Conservation (phyloP, 116 monocot genomes). For the Cymodocea nodosa region DNA sequence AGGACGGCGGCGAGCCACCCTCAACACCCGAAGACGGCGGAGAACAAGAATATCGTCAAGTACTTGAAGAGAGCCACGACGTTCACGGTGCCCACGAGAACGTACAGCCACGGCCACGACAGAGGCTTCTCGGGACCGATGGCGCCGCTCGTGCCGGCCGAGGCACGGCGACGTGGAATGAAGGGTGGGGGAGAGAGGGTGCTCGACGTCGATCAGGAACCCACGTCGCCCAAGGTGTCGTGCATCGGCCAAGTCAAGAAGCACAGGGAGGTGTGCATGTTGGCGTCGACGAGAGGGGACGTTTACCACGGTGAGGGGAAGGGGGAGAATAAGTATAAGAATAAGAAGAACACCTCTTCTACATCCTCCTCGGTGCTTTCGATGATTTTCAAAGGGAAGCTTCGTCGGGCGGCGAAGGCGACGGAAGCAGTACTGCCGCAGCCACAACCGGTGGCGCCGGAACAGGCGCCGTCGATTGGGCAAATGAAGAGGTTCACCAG, state of each 20-base stretch:
- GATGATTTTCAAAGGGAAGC: background rate
- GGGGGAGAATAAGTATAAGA: background rate
- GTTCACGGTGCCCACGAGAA: slow-evolving; percentile 5
- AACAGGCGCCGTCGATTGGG: slow-evolving; percentile 16
- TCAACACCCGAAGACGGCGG: background rate
- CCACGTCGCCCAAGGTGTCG: slow-evolving; percentile 67
- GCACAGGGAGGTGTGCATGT: slow-evolving; percentile 11
- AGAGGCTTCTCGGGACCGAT: slow-evolving; percentile 47
- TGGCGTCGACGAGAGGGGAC: background rate
- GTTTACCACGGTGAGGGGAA: background rate
- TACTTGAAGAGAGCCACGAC: slow-evolving; percentile 11
- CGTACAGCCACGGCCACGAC: slow-evolving; percentile 10
- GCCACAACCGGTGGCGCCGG: background rate
- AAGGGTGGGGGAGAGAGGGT: background rate
- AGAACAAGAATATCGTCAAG: slow-evolving; percentile 6
- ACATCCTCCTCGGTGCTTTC: background rate
- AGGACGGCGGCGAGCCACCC: no score
- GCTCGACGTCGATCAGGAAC: slow-evolving; percentile 42
- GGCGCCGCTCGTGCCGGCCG: slow-evolving; percentile 37
- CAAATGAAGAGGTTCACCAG: slow-evolving; percentile 38
- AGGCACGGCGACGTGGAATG: slow-evolving; percentile 17
- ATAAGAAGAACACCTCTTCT: background rate
- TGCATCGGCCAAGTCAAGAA: slow-evolving; percentile 40
- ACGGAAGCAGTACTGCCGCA: no score
- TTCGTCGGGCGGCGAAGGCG: background rate